Base-by-base conservation (phyloP, 2,329 filamentous ascomycete species). In the Trichoderma arundinaceum region DNA sequence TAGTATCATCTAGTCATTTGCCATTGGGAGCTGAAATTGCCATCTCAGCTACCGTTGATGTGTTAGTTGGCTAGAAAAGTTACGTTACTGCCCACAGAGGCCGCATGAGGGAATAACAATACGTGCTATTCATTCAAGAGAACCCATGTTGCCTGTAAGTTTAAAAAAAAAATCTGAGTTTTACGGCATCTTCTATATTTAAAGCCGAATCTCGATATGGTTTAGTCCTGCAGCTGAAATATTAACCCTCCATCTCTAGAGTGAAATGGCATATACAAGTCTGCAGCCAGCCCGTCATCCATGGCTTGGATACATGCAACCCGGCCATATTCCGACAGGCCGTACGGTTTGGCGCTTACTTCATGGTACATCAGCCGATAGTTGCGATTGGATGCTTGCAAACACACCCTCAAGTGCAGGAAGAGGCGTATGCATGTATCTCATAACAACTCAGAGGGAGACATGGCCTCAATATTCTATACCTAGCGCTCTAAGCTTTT, bases 291-390 rank as follows among this genome's bases (percentile, higher is more conserved):
- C 48, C 46, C 52, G 48, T 43, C 58, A 59, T 59, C 22, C 43
- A 51, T 52, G 12, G 46, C 48, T 44, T 41, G 33, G 32, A 32
- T 52, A 32, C 19, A 41, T 52, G 48, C 58, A 52, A 52, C 7
- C 58, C 58, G 48, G 58, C 35, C 46, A 61, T 22, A 61, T 52
- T 61, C 58, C 58, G 46, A 61, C 48, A 52, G 48, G 58, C 46
- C 38, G n/a, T 35, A 19, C 10, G n/a, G 38, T 2, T 35, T 61
- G 48, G 35, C 28, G 48, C 54, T 57, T 60, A 49, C 57, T 41
- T 19, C 35, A 39, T 49, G 33, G 46, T 41, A 60, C 13, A 51
- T 15, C 57, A 9, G 38, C 22, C 44, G 22, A 13, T 28, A 28
- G 33, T 22, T 49, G 15, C 41, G 19, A 41, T 41, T n/a, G 15